Evolutionary conservation across 1,284 basidiomycete species (phyloP), one percentile per base, ranked within the genome.

Genomic region (Cryptococcus sp.): DNA sequence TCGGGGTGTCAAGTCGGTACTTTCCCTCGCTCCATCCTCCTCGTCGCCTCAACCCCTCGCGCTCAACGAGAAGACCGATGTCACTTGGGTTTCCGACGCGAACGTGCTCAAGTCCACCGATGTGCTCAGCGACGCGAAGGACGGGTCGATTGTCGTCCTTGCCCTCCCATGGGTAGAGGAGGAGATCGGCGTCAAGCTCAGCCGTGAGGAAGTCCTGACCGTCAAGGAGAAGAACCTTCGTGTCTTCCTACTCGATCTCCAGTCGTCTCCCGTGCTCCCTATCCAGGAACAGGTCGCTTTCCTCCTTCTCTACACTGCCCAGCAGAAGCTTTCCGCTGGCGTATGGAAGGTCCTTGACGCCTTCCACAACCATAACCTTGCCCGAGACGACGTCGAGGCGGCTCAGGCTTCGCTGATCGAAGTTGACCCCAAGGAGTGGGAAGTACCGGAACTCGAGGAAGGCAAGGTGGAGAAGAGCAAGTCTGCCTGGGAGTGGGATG

Each of bases 221-320:
- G 76, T 80, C 71, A 71, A 77, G 63, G 60, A 66, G 45, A 77
- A 78, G 64, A 67, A 76, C 50, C 63, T 78, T 50, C 73, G 79
- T n/a, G 73, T 80, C 20, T 80, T 80, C 72, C 64, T 79, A 16
- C 70, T 80, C 22, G 72, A 76, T 58, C 65, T 76, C 54, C 53
- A 68, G 20, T 41, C 65, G 11, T 61, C 65, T 27, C 64, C 76
- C 4, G 61, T 70, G 47, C 66, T 68, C 59, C 70, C 76, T 20
- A 75, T 78, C 60, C 66, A 72, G 50, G 77, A 78, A 60, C 71
- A 78, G 56, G 74, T 76, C 54, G 79, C 74, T 10, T 80, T 80
- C 74, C 68, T 80, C 42, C 72, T 80, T 22, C 71, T 80, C 44
- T 80, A 79, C 75, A 77, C 78, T 47, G 77, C 76, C 47, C 46